Percentiles rank a stretch among this genome's conserved stretches.
phyloP scores from a whole-genome alignment of 345 rosid genomes.

The Brassica cretica region DNA sequence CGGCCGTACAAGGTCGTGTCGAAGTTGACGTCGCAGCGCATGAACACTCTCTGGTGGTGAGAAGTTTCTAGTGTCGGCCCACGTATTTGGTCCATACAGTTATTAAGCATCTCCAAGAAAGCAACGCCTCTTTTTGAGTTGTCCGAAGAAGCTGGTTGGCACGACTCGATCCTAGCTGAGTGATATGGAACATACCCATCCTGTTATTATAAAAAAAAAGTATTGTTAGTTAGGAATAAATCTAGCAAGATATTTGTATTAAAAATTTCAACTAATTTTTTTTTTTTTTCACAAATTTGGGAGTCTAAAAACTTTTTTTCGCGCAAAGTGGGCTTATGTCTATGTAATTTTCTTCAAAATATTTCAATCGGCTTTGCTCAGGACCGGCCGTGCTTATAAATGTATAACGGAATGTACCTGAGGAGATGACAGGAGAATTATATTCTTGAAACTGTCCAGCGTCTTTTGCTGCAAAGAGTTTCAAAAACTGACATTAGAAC shows the following conservation, averaged over 20 bases:
- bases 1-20: constrained; percentile 75
- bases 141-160: constrained; percentile 79
- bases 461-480: constrained; percentile 76
- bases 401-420: constrained; percentile 59
- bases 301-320: too few species aligned
- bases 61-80: constrained; percentile 48
- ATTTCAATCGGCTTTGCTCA: too few species aligned
- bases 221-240: not conserved
- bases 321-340: too few species aligned
- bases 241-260: too few species aligned
- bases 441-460: constrained; percentile 70
- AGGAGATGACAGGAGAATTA: constrained; percentile 85
- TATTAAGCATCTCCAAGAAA: constrained; percentile 89
- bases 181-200: constrained; percentile 99
- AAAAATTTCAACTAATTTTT: too few species aligned
- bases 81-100: constrained; percentile 91
- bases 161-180: constrained; percentile 86
- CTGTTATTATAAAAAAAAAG: constrained; percentile 36
- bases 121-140: constrained; percentile 71
- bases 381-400: too few species aligned
- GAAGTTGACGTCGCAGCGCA: constrained; percentile 96
- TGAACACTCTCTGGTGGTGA: constrained; percentile 60
- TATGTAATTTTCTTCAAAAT: too few species aligned
- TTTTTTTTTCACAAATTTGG: too few species aligned
- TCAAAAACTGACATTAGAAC: constrained; percentile 6